A percentile compares a stretch with the other conserved stretches of the same genome.
These are phyloP conservation scores for Skeletonema potamos DNA, from an alignment of 108 stramenopile species.

Conservation along the genomic window DNA sequence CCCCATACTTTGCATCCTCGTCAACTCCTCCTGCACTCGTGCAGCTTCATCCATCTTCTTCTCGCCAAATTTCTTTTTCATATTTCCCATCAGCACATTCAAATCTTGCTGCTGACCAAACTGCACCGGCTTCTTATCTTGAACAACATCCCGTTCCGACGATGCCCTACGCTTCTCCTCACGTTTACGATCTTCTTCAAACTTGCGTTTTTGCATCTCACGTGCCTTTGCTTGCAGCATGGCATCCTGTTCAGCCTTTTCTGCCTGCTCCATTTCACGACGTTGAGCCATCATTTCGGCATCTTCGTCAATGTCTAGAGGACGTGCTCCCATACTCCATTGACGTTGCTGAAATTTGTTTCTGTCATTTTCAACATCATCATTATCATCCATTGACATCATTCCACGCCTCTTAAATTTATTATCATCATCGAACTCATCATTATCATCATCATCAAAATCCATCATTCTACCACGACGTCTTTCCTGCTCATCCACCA, in stretches of 20 bases:
- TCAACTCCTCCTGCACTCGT: slow-evolving; percentile 22
- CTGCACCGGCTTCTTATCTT: slow-evolving; percentile 3
- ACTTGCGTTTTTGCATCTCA: neutral
- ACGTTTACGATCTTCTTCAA: slow-evolving; percentile 6
- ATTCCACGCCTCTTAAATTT: slow-evolving; percentile 6
- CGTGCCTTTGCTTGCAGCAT: slow-evolving; percentile 17
- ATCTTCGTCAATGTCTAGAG: slow-evolving; percentile 24
- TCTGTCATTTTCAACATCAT: neutral
- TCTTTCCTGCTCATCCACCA: neutral
- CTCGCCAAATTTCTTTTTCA: slow-evolving; percentile 22
- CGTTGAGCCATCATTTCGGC: slow-evolving; percentile 6
- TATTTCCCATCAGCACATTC: slow-evolving; percentile 20
- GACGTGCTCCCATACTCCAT: slow-evolving; percentile 3
- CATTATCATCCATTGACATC: neutral
- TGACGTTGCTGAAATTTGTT: slow-evolving; percentile 4
- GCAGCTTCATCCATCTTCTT: slow-evolving; percentile 24
- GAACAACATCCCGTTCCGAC: slow-evolving; percentile 24
- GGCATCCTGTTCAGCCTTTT: slow-evolving; percentile 10
- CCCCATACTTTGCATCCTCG: neutral
- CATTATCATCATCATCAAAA: neutral
- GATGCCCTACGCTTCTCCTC: slow-evolving; percentile 16
- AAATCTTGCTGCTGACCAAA: slow-evolving; percentile 1
- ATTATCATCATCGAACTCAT: neutral
- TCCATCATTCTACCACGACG: neutral
- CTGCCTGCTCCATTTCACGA: neutral